Conservation (phyloP, 2,329 filamentous ascomycete species). For the Diplodia intermedia region DNA sequence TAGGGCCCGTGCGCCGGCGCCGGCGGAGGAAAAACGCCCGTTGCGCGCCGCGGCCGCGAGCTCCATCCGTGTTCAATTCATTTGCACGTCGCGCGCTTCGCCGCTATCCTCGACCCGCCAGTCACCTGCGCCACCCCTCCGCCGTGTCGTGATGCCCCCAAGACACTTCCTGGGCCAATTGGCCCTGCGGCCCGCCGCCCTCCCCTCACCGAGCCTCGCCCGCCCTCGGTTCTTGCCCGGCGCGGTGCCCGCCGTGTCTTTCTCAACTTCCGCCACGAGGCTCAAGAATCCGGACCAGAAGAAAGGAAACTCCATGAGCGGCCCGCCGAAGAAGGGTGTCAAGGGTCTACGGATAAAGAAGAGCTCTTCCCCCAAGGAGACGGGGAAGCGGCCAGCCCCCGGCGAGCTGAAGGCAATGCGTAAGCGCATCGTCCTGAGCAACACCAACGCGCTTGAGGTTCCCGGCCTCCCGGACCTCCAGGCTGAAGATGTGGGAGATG, state of each 20-base stretch:
- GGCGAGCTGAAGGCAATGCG: slow-evolving; percentile 88
- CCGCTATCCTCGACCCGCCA: not conserved
- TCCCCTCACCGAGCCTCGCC: slow-evolving; percentile 38
- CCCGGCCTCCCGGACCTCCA: slow-evolving; percentile 69
- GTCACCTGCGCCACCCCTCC: not conserved
- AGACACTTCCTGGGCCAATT: slow-evolving; percentile 27
- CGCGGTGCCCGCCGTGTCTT: slow-evolving; percentile 36
- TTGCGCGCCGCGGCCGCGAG: slow-evolving; percentile 17
- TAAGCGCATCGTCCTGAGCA: slow-evolving; percentile 90
- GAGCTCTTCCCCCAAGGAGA: slow-evolving; percentile 41
- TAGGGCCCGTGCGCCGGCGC: slow-evolving; percentile 3
- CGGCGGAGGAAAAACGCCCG: slow-evolving; percentile 31
- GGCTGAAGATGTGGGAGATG: slow-evolving; percentile 54
- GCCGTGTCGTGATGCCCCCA: slow-evolving; percentile 41
- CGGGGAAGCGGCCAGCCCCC: slow-evolving; percentile 63
- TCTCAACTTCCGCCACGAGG: slow-evolving; percentile 46
- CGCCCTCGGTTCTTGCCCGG: slow-evolving; percentile 29
- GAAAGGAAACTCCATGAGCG: slow-evolving; percentile 39
- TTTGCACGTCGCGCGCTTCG: slow-evolving; percentile 14
- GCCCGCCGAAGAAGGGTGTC: slow-evolving; percentile 45
- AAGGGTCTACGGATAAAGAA: slow-evolving; percentile 53
- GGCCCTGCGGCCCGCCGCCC: slow-evolving; percentile 37
- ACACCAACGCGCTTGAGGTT: slow-evolving; percentile 88
- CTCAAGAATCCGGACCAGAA: slow-evolving; percentile 39
- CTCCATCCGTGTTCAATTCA: not conserved